phyloP scores from a whole-genome alignment of 2,329 filamentous ascomycete genomes.

The Penicillium italicum region DNA sequence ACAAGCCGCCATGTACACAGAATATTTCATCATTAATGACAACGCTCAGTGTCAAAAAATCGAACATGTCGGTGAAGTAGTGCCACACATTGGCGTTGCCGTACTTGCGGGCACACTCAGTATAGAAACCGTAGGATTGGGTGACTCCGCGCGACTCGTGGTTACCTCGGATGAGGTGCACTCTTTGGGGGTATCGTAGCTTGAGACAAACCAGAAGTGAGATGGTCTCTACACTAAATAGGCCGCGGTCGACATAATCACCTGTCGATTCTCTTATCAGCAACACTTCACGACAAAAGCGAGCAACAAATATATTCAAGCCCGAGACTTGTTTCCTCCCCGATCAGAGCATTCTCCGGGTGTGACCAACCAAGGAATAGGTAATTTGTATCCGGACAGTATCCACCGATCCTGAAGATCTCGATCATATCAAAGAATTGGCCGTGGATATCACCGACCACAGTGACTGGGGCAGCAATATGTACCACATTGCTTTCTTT shows the following conservation, averaged over 20 bases:
- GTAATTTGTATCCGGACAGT: constrained; percentile 97
- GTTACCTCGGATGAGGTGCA: constrained; percentile 94
- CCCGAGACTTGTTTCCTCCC: background rate
- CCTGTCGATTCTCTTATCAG: constrained; percentile 51
- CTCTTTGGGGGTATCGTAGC: constrained; percentile 89
- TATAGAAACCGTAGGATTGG: constrained; percentile 98
- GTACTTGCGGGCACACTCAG: constrained; percentile 95
- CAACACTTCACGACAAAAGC: background rate
- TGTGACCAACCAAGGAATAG: constrained; percentile 76
- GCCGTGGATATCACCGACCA: constrained; percentile 97
- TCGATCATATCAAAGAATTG: constrained; percentile 99
- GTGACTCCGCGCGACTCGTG: constrained; percentile 97
- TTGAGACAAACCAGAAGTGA: constrained; percentile 96
- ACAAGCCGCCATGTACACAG: constrained; percentile 91
- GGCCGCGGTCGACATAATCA: constrained; percentile 96
- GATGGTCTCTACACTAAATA: constrained; percentile 98
- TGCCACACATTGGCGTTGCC: constrained; percentile 99
- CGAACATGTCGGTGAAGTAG: constrained; percentile 99
- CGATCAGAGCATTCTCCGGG: background rate
- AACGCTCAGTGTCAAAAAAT: constrained; percentile 92
- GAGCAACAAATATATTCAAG: background rate
- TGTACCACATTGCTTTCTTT: constrained; percentile 99
- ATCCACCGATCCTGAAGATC: constrained; percentile 97
- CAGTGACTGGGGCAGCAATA: constrained; percentile 89
- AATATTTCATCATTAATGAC: constrained; percentile 99